A percentile compares a stretch with the other conserved stretches of the same genome.
phyloP scores from a whole-genome alignment of 129 eudicot species.

The Sambucus nigra region DNA sequence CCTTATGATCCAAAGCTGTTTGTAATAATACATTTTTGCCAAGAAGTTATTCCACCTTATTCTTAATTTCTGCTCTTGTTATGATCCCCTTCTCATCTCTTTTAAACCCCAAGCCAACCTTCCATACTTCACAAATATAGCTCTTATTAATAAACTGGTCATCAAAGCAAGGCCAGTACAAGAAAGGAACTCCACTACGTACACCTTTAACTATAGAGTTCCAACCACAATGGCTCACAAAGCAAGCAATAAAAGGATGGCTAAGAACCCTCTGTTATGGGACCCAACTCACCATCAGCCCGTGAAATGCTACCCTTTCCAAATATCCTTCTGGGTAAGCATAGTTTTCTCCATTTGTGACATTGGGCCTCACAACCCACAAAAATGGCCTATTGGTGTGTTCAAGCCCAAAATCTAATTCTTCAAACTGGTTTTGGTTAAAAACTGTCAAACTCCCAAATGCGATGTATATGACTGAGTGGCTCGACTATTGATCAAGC shows the following conservation, averaged over 20 bases:
- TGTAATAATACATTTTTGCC: neutral
- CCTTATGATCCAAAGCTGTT: conserved; percentile 4
- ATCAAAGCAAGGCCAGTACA: conserved; percentile 19
- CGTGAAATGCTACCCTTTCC: conserved; percentile 10
- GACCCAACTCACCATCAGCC: conserved; percentile 8
- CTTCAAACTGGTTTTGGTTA: too few species aligned
- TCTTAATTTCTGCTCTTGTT: conserved; percentile 6
- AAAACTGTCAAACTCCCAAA: conserved; percentile 49
- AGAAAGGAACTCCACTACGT: too few species aligned
- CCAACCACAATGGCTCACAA: too few species aligned
- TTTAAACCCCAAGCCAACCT: too few species aligned
- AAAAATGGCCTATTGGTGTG: conserved; percentile 33
- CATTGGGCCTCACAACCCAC: too few species aligned
- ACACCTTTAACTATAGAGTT: too few species aligned
- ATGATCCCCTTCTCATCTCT: conserved; percentile 4
- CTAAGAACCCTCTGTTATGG: too few species aligned
- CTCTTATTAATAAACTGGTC: conserved; percentile 10
- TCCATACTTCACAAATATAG: too few species aligned
- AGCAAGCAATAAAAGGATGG: too few species aligned
- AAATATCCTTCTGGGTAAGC: too few species aligned
- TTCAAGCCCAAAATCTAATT: conserved; percentile 51
- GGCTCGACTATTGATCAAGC: conserved; percentile 42
- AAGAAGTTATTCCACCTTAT: conserved; percentile 10
- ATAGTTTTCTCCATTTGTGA: too few species aligned
- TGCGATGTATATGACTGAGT: conserved; percentile 46